phyloP scores from a whole-genome alignment of 2,329 filamentous ascomycete species.

The Tolypocladium amazonense region DNA sequence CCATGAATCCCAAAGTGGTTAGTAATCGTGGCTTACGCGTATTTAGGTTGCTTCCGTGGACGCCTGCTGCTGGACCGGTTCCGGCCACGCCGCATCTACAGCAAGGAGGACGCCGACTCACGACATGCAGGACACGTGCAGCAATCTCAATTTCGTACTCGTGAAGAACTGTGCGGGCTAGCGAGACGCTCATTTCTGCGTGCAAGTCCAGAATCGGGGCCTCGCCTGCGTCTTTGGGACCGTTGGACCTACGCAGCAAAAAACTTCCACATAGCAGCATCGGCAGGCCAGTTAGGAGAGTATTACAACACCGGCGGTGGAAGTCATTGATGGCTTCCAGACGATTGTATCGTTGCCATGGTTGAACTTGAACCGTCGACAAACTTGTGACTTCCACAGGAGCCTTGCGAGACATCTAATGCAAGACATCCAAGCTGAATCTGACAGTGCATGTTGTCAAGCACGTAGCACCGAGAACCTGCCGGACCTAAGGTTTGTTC shows the following conservation, averaged over 20 bases:
- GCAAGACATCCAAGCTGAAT: no score
- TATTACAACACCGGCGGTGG: no score
- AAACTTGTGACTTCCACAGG: no score
- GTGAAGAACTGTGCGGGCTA: background rate
- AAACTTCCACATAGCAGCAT: no score
- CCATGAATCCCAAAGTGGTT: background rate
- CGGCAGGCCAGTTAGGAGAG: no score
- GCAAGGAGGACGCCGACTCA: no score
- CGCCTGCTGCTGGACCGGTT: no score
- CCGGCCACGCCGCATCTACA: no score
- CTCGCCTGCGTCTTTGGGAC: background rate
- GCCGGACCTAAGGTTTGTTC: constrained; percentile 28
- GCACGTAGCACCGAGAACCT: constrained; percentile 19
- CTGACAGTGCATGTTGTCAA: background rate
- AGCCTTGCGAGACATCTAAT: constrained; percentile 1
- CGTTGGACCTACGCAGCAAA: background rate
- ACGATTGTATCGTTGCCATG: no score
- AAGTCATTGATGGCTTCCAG: no score
- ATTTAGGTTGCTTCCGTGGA: background rate
- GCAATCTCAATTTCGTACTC: background rate
- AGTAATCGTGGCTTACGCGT: background rate
- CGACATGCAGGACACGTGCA: background rate
- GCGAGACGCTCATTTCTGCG: background rate
- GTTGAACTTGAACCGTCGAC: no score
- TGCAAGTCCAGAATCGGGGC: background rate